phyloP scores from a whole-genome alignment of 73 alveolate genomes.

The Paraurostyla sp. region DNA sequence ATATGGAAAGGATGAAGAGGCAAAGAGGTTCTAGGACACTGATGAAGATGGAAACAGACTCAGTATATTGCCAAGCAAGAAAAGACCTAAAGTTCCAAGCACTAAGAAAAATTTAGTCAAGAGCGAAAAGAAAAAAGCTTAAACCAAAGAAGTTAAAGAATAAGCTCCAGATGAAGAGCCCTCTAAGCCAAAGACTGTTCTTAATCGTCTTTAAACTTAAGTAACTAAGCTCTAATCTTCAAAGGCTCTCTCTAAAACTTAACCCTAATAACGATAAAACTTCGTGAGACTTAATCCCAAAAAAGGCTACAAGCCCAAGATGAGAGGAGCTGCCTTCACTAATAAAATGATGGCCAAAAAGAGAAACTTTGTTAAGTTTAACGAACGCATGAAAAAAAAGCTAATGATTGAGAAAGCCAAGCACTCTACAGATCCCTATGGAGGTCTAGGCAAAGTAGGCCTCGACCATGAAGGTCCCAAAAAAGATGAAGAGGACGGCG shows the following conservation, averaged over 20 bases:
- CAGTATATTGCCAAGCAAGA: conserved; percentile 2
- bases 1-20: background rate
- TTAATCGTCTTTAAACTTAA: background rate
- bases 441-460: conserved; percentile 73
- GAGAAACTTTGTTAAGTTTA: conserved; percentile 38
- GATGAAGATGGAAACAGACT: conserved; percentile 43
- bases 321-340: conserved; percentile 41
- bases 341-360: conserved; percentile 69
- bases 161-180: background rate
- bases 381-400: conserved; percentile 20
- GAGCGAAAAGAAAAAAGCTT: background rate
- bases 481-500: background rate
- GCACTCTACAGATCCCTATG: conserved; percentile 29
- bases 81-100: conserved; percentile 21
- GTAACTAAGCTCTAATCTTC: background rate
- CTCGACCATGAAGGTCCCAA: conserved; percentile 53
- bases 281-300: conserved; percentile 51
- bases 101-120: background rate
- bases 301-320: conserved; percentile 44
- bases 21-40: background rate
- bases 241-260: background rate
- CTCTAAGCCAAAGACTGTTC: background rate
- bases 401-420: conserved; percentile 36
- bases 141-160: background rate
- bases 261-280: background rate